A percentile compares a stretch with the other conserved stretches of the same genome.
These are phyloP conservation scores for Citrus unshiu DNA, from an alignment of 345 rosid species.

Conservation along the genomic window DNA sequence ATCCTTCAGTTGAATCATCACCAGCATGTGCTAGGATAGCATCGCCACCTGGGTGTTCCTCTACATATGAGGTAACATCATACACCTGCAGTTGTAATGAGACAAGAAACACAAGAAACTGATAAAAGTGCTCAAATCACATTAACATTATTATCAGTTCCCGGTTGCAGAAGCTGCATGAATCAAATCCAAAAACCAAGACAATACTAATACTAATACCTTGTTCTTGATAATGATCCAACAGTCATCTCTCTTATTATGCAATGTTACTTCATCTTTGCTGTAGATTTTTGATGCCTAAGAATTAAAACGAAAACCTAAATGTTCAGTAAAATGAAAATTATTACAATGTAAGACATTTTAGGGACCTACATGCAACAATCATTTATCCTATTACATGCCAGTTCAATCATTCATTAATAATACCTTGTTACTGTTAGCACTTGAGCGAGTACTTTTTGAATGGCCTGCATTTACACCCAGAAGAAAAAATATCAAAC, in stretches of 20 bases:
- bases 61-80: constrained; percentile 89
- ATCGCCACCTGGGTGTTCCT: constrained; percentile 97
- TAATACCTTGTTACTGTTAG: constrained; percentile 13
- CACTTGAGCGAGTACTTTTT: constrained; percentile 19
- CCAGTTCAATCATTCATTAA: not conserved
- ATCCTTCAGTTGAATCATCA: constrained; percentile 88
- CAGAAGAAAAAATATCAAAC: not conserved
- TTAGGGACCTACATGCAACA: not conserved
- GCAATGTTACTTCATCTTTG: constrained; percentile 54
- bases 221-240: constrained; percentile 84
- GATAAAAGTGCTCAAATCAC: not conserved
- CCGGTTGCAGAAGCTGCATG: not conserved
- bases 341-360: not conserved
- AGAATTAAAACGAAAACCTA: not conserved
- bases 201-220: constrained; percentile 51
- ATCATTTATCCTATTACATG: not conserved
- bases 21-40: constrained; percentile 89
- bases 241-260: constrained; percentile 79
- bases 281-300: constrained; percentile 39
- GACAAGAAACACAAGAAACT: not conserved
- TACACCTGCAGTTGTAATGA: constrained; percentile 40
- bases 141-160: not conserved
- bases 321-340: not conserved
- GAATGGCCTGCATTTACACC: constrained; percentile 18
- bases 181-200: not conserved